Evolutionary conservation across 2,329 filamentous ascomycete species (phyloP), one percentile per base, ranked within the genome.

Genomic region (Seiridium unicorne): DNA sequence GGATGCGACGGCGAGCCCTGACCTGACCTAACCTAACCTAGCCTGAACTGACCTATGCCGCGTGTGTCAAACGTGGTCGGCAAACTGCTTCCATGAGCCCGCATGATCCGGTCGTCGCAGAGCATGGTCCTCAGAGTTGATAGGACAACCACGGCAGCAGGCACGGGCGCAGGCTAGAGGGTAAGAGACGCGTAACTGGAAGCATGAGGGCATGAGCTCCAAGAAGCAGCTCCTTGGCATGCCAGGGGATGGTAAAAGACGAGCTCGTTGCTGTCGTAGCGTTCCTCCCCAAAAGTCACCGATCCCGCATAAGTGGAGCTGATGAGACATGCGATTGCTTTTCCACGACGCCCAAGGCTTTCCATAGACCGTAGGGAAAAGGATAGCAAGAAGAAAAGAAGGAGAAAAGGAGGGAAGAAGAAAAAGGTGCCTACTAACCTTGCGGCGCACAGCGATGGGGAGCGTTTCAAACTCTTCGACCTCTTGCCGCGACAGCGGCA

Each of bases 401-500:
- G 59, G 60, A 38, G 47, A 62, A 46, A 47, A 51, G 57, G 42
- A 42, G 11, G 51, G 47, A 56, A 49, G 46, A 57, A 58, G 48
- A 53, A 54, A 26, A 53, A 54, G 32, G 35, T 51, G 18, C 38
- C 34, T 38, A 55, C 78, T 71, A 71, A 83, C 81, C 77, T 83
- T 83, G 69, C 78, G 75, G 63, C 79, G 76, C 31, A 83, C 78
- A n/a, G 80, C 79, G 51, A 79, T 64, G 7, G 81, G 80, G 59
- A 83, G 71, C 44, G 78, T 75, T 64, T 82, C 79, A 66, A 81
- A 83, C 65, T 82, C 80, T 62, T 81, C 79, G 8, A 71, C 51
- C 42, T 71, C 68, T 40, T 65, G 64, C 53, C 76, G 72, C 2
- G 79, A 77, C 62, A 53, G 49, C 32, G 11, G 49, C 49, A 78